Percentiles rank a stretch among this genome's conserved stretches.
phyloP scores from a whole-genome alignment of 345 rosid species.

The Eucalyptus regnans region DNA sequence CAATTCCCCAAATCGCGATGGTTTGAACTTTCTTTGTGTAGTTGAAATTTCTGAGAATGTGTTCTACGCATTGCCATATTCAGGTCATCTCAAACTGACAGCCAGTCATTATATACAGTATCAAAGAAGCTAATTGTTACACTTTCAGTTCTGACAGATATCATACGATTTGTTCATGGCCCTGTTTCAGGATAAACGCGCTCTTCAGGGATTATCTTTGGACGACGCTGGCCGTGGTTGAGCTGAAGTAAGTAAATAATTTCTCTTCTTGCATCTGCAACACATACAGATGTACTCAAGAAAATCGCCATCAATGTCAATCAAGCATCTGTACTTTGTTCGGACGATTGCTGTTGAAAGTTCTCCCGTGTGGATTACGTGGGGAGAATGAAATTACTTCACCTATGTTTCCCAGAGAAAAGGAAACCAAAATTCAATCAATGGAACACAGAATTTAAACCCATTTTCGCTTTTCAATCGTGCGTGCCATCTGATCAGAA shows the following conservation, averaged over 20 bases:
- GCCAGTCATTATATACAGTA: neutral
- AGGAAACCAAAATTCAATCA: neutral
- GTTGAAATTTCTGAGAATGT: neutral
- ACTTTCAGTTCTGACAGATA: neutral
- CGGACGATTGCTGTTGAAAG: neutral
- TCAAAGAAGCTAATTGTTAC: rapidly evolving
- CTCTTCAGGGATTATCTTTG: neutral
- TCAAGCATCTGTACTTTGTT: neutral
- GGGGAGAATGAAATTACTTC: neutral
- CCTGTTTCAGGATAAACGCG: neutral
- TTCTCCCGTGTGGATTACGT: neutral
- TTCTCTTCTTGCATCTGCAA: neutral
- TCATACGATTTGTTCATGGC: neutral
- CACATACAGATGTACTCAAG: neutral
- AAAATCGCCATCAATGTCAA: neutral
- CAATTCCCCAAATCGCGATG: neutral
- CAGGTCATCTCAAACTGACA: neutral
- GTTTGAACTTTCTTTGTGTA: neutral
- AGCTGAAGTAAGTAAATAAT: neutral
- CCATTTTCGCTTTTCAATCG: neutral
- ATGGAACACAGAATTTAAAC: neutral
- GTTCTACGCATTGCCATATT: neutral
- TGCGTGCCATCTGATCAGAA: neutral
- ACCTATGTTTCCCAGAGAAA: neutral
- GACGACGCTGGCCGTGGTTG: neutral